Evolutionary conservation across 2,329 filamentous ascomycete genomes (phyloP).

Genomic region (Beauveria caledonica): DNA sequence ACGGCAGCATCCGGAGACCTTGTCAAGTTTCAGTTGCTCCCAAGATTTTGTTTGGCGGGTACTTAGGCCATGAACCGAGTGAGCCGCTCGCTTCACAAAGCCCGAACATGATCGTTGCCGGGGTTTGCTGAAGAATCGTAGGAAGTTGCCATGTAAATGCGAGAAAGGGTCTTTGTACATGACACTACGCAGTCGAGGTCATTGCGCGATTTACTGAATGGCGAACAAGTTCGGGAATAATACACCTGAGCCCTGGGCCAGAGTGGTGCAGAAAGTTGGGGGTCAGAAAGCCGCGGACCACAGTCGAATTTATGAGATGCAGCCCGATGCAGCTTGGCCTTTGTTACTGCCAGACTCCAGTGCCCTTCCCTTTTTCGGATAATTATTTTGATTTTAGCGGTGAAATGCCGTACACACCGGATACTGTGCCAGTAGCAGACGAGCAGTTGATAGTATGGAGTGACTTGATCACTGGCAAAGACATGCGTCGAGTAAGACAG

Average conservation of each 20-base stretch:
- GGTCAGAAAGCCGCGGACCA: background rate
- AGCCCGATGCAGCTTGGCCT: background rate
- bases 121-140: background rate
- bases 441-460: background rate
- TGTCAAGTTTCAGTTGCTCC: background rate
- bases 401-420: background rate
- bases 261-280: background rate
- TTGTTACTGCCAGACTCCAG: background rate
- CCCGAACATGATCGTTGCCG: background rate
- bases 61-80: constrained; percentile 30
- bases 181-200: background rate
- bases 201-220: background rate
- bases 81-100: constrained; percentile 19
- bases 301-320: background rate
- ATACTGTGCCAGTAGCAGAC: background rate
- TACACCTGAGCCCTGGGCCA: background rate
- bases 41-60: constrained; percentile 19
- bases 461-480: background rate
- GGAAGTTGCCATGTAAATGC: background rate
- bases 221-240: background rate
- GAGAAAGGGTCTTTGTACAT: background rate
- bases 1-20: constrained; percentile 24
- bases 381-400: background rate
- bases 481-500: background rate
- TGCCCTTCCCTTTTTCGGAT: background rate